Evolutionary conservation across 495 filamentous ascomycete species (phyloP), one percentile per base, ranked within the genome.

Genomic region (Friedmanniomyces endolithicus): DNA sequence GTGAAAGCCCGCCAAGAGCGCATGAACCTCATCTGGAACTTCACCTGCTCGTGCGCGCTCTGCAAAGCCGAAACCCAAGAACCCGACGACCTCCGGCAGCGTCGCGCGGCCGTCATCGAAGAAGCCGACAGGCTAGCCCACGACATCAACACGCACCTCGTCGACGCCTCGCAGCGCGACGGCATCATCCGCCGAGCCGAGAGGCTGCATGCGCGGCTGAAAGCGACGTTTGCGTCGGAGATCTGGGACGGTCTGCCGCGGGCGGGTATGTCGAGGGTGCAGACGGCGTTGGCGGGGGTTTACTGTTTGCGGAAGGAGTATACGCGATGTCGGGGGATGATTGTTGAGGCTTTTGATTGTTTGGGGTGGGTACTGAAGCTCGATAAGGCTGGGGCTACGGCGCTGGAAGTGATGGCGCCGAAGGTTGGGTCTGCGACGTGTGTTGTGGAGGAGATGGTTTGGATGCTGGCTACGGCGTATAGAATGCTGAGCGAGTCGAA

Each of bases 101-200:
- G 62, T 65, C 61, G 68, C 12, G 34, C 45, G 22, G 62, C 65
- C 41, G 57, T 68, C 11, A 58, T 49, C 9, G 56, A 51, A 23
- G 65, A 71, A 56, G 68, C 61, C 34, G 47, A 14, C 14, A 41
- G 12, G 37, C 17, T 41, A 41, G 37, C 37, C 6, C 3, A 41
- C 17, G 37, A 41, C 16, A 4, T 41, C 17, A 19, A 2, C 14
- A 41, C 37, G 37, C 37, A 41, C 16, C 17, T 41, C 6, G 37
- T 19, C 2, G 37, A 41, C 3, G 37, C 37, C 17, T 16, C 37
- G 37, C 37, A 41, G 37, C 37, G 37, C 6, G 16, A 14, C 17
- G 17, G 16, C 2, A 14, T 41, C 12, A 14, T 41, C 17, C 37
- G 37, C 3, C 3, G 17, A 41, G 37, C 4, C 12, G 37, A 41